Percentiles rank a stretch among this genome's conserved stretches.
Evolutionary conservation across 2,329 filamentous ascomycete genomes (phyloP).

Genomic region (Mycosphaerelloides madeirae): DNA sequence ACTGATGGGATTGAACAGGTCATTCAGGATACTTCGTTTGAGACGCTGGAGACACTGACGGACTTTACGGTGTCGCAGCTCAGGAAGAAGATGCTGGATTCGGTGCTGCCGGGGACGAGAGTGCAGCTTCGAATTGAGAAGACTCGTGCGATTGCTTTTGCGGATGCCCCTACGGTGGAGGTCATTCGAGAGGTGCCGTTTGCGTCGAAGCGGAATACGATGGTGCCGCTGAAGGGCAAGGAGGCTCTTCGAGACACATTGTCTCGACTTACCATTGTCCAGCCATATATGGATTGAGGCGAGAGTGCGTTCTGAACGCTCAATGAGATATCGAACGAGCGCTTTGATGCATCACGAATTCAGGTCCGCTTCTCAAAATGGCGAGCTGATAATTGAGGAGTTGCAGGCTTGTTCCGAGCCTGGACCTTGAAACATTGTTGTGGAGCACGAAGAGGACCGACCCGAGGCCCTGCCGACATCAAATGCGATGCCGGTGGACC

Average conservation of each 20-base stretch:
- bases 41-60: conserved; percentile 47
- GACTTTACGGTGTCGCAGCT: conserved; percentile 41
- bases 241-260: conserved; percentile 6
- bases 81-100: conserved; percentile 29
- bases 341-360: not conserved
- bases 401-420: too few relatives aligned
- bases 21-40: conserved; percentile 40
- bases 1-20: conserved; percentile 27
- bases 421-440: too few relatives aligned
- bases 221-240: not conserved
- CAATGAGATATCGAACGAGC: not conserved
- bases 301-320: not conserved
- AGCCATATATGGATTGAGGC: conserved; percentile 14
- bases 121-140: conserved; percentile 64
- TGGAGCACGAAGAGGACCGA: too few relatives aligned
- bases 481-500: too few relatives aligned
- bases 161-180: conserved; percentile 66
- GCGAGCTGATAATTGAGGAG: too few relatives aligned
- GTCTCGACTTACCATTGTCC: conserved; percentile 6
- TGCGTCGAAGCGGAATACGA: conserved; percentile 5
- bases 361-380: not conserved
- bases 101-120: conserved; percentile 40
- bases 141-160: conserved; percentile 67
- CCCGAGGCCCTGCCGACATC: too few relatives aligned
- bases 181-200: conserved; percentile 33